These are phyloP conservation scores for Coprinellus micaceus DNA, from an alignment of 768 basidiomycete species.

Conservation along the genomic window DNA sequence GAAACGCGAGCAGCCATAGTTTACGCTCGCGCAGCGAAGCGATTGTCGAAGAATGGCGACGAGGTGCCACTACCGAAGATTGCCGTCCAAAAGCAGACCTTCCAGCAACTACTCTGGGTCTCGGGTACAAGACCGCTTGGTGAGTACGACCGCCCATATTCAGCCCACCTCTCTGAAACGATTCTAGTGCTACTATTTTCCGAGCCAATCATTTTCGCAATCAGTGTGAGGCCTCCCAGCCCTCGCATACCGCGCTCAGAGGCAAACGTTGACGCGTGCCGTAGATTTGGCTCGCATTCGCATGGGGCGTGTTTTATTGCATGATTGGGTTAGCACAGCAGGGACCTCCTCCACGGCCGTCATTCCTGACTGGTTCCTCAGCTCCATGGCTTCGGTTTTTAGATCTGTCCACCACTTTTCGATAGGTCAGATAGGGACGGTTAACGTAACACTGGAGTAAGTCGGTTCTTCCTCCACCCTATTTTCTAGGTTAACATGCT, in stretches of 20 bases:
- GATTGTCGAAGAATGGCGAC: conserved; percentile 57
- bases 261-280: neutral
- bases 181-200: conserved; percentile 52
- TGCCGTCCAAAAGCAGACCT: conserved; percentile 47
- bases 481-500: conserved; percentile 4
- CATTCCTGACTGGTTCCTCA: conserved; percentile 15
- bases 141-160: conserved; percentile 31
- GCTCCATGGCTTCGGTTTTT: conserved; percentile 59
- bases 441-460: conserved; percentile 54
- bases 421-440: conserved; percentile 52
- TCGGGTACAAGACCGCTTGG: conserved; percentile 67
- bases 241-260: neutral
- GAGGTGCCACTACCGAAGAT: conserved; percentile 51
- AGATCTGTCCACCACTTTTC: conserved; percentile 52
- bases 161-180: neutral
- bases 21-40: conserved; percentile 53
- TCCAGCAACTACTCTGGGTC: conserved; percentile 54
- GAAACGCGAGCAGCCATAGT: conserved; percentile 73
- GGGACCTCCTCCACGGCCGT: conserved; percentile 27
- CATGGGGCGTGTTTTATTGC: conserved; percentile 71
- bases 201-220: conserved; percentile 68
- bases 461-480: conserved; percentile 12
- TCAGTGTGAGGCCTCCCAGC: conserved; percentile 51
- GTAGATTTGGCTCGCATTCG: conserved; percentile 62
- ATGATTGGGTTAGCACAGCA: conserved; percentile 38